Base-by-base conservation (phyloP, 1,284 basidiomycete genomes). In the Cutaneotrichosporon sp. region DNA sequence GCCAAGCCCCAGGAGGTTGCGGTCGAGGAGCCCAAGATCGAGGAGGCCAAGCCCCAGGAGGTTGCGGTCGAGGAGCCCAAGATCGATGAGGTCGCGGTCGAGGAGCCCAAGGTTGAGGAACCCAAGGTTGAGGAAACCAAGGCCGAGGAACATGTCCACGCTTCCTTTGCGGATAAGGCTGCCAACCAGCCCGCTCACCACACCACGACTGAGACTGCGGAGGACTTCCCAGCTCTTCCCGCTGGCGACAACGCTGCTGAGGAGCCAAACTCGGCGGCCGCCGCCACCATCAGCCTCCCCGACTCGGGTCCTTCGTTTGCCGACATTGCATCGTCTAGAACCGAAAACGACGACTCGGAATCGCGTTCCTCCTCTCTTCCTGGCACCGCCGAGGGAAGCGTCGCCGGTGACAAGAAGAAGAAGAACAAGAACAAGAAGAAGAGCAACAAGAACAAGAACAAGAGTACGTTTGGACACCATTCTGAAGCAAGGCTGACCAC, bases 371-470 rank as follows among this genome's bases (percentile, higher is more conserved):
- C n/a, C 16, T 49, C 47, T 13, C 9, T n/a, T 49, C 22, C 47
- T 26, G 47, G 21, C 13, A 26, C 47, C 7, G 21, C 47, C 47
- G 21, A 49, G 22, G 26, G 30, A 0, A 16, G 22, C 22, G 30
- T 16, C 50, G 50, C 30, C 9, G 30, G 30, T 22, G 50, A 30
- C 22, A 13, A 10, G 40, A 42, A 42, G 13, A 42, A 42, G 40
- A 42, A 36, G n/a, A 50, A 51, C 30, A 30, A 30, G 26, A 30
- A 30, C 36, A 42, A 42, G 40, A 42, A 42, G 40, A 42, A 42
- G 14, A 42, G 14, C 13, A 42, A 42, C 40, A 58, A 58, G 56
- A 58, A 58, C 36, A 58, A 58, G 56, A 58, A 58, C 30, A 55
- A 55, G 30, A 42, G 56, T 56, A 36, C 8, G 55, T 56, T 42